Evolutionary conservation across 2,329 filamentous ascomycete genomes (phyloP), one percentile per base, ranked within the genome.

Genomic region (Didymella keratinophila): DNA sequence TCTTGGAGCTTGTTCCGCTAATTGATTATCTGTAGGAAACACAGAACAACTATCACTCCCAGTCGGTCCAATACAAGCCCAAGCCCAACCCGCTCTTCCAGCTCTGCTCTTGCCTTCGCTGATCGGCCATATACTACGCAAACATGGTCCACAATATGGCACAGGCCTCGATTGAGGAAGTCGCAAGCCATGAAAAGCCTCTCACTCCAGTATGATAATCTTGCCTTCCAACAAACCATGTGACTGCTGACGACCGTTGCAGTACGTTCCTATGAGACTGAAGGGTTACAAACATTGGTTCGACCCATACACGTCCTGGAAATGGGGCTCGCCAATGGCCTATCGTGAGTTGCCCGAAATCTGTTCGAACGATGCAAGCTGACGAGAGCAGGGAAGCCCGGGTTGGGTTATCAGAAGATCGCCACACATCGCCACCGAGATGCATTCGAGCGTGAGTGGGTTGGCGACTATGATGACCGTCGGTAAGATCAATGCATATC

Each of bases 401-500:
- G 62, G 8, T 54, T 68, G 9, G 69, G 64, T 2, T 72, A 72
- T 34, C 63, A 71, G 36, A 71, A 71, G 48, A 54, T 69, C 7
- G 57, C 55, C 7, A 57, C 61, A 4, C 44, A 71, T 51, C 65
- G 69, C 12, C 69, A 72, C 51, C 47, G 62, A 16, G 70, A 72
- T 49, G 50, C 60, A 21, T 69, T 72, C 25, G 66, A 70, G 14
- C 64, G 70, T 30, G 58, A 68, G 46, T 70, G 69, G 68, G 51
- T 60, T 2, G 66, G 69, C 2, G 64, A 73, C 37, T 69, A 70
- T 32, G 71, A 72, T 30, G 72, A 75, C 34, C 69, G 71, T 58
- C 12, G 48, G 55, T 43, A 9, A 20, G 12, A 25, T 20, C 7
- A 21, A n/a, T n/a, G 20, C 20, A 28, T 12, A 11, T 10, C 4